phyloP scores from a whole-genome alignment of 2,329 filamentous ascomycete species.

The Arthrinium phaeospermum region DNA sequence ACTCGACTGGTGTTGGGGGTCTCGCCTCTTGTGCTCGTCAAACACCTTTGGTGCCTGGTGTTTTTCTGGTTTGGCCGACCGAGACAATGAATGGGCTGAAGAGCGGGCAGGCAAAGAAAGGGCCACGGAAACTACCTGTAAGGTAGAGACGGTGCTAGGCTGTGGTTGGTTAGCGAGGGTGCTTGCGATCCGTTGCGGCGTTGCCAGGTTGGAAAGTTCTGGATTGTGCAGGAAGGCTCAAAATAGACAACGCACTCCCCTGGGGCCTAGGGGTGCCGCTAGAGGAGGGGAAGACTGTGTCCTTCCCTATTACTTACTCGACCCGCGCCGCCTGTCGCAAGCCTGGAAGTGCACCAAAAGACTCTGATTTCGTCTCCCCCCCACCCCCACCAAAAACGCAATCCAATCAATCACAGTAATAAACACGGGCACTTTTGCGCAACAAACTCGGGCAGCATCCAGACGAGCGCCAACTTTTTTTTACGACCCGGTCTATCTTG shows the following conservation, averaged over 20 bases:
- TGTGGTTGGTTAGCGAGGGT: neutral
- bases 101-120: neutral
- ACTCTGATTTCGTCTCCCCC: neutral
- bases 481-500: neutral
- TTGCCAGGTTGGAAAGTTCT: slow-evolving; percentile 24
- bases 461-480: slow-evolving; percentile 19
- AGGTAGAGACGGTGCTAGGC: neutral
- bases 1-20: neutral
- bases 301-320: slow-evolving; percentile 4
- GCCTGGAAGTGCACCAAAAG: neutral
- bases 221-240: slow-evolving; percentile 22
- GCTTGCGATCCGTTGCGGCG: neutral
- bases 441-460: slow-evolving; percentile 19
- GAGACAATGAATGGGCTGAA: neutral
- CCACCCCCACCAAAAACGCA: slow-evolving; percentile 14
- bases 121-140: neutral
- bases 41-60: neutral
- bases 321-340: slow-evolving; percentile 7
- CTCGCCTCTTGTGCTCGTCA: neutral
- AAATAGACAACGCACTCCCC: slow-evolving; percentile 2
- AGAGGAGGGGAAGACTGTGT: slow-evolving; percentile 24
- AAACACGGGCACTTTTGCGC: slow-evolving; percentile 14
- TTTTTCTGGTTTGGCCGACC: neutral
- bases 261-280: slow-evolving; percentile 21
- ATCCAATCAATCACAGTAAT: slow-evolving; percentile 14